A percentile compares a stretch with the other conserved stretches of the same genome.
These are phyloP conservation scores for Mrakia hoshinonis DNA, from an alignment of 768 basidiomycete species.

Conservation along the genomic window DNA sequence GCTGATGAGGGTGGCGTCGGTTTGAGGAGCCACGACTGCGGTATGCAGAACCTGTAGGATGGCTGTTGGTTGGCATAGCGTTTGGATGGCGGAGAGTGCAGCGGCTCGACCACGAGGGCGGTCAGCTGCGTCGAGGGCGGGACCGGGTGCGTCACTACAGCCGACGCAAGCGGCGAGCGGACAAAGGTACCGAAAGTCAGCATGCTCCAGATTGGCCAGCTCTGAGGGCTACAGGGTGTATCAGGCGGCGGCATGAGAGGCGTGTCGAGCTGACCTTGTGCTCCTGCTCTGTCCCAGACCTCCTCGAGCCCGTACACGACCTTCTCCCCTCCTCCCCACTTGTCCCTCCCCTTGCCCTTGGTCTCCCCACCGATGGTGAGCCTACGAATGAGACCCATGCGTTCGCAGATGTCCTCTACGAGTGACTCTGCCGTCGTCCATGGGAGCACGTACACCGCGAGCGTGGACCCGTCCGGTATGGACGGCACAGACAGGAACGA, in stretches of 20 bases:
- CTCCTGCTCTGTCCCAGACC: constrained; percentile 50
- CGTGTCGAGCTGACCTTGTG: constrained; percentile 49
- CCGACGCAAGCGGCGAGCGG: neutral
- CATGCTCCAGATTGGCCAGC: neutral
- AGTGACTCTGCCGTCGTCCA: neutral
- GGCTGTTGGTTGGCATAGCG: constrained; percentile 44
- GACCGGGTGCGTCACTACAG: neutral
- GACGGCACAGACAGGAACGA: constrained; percentile 9
- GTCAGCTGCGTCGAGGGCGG: constrained; percentile 4
- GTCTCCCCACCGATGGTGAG: constrained; percentile 21
- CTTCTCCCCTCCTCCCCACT: constrained; percentile 51
- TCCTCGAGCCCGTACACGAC: constrained; percentile 70
- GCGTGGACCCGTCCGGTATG: constrained; percentile 10
- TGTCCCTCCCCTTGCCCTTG: constrained; percentile 17
- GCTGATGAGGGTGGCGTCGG: constrained; percentile 1
- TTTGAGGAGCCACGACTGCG: constrained; percentile 21
- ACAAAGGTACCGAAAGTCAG: neutral
- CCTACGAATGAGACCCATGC: constrained; percentile 1
- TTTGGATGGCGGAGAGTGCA: constrained; percentile 37
- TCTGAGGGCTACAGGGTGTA: neutral
- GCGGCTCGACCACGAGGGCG: constrained; percentile 13
- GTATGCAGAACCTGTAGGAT: constrained; percentile 55
- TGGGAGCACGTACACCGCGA: constrained; percentile 5
- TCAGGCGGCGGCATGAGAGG: neutral
- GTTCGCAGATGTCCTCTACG: constrained; percentile 11